Evolutionary conservation across 257 asterid species (phyloP).

Genomic region (Forsythia suspensa): DNA sequence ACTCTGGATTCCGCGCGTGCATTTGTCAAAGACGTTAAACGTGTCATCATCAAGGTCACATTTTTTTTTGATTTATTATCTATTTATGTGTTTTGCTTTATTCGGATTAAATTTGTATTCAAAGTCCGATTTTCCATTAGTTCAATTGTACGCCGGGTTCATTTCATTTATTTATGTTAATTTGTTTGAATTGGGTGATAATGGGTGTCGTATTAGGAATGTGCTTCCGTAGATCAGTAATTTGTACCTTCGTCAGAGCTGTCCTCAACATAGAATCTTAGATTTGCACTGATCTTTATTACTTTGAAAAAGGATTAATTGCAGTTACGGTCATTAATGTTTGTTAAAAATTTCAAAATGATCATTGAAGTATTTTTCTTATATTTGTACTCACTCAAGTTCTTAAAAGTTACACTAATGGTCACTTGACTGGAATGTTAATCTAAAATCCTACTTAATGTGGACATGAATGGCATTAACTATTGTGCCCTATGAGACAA

Average conservation of each 20-base stretch:
- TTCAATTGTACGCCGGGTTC: neutral
- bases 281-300: neutral
- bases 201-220: neutral
- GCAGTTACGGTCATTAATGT: no score
- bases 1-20: slow-evolving; percentile 47
- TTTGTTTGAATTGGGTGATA: slow-evolving; percentile 2
- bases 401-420: no score
- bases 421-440: no score
- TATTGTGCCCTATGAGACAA: no score
- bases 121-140: neutral
- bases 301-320: no score
- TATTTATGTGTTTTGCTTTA: neutral
- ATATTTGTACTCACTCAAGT: no score
- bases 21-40: slow-evolving; percentile 50
- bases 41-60: slow-evolving; percentile 51
- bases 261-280: neutral
- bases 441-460: no score
- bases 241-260: neutral
- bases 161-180: neutral
- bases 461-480: no score
- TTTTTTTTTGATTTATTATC: neutral
- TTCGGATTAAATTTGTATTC: neutral
- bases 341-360: no score
- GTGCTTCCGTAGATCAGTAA: neutral
- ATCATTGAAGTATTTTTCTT: no score